These are phyloP conservation scores for Neonectria faginata DNA, from an alignment of 2,329 filamentous ascomycete genomes.

Conservation along the genomic window DNA sequence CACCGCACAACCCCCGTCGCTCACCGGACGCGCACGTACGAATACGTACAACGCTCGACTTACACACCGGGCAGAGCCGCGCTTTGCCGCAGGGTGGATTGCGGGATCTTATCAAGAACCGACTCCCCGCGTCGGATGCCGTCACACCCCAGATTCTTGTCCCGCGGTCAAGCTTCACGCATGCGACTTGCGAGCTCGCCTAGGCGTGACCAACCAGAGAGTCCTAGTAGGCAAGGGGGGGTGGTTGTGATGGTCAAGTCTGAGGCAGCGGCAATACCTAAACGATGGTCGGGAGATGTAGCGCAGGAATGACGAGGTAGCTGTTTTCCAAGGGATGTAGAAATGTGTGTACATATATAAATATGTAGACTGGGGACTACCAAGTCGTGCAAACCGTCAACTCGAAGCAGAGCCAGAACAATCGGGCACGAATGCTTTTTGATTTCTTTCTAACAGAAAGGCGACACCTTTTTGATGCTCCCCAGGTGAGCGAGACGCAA, in stretches of 20 bases:
- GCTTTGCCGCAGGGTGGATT: slow-evolving; percentile 28
- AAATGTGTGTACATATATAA: neutral
- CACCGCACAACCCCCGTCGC: neutral
- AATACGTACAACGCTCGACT: neutral
- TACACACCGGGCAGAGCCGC: slow-evolving; percentile 23
- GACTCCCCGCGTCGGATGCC: slow-evolving; percentile 22
- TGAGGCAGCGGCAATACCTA: neutral
- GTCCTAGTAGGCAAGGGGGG: neutral
- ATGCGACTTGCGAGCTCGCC: slow-evolving; percentile 32
- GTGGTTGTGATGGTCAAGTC: neutral
- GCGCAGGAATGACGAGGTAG: neutral
- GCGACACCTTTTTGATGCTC: neutral
- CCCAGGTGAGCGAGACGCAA: slow-evolving; percentile 7
- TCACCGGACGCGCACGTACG: neutral
- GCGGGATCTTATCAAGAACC: neutral
- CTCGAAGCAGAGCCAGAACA: neutral
- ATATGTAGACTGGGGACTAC: neutral
- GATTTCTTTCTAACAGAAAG: neutral
- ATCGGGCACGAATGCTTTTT: neutral
- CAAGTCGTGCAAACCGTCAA: neutral
- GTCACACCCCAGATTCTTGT: slow-evolving; percentile 35
- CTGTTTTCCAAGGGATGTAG: neutral
- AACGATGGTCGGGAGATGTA: neutral
- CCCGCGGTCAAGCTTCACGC: slow-evolving; percentile 22
- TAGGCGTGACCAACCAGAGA: slow-evolving; percentile 38